phyloP scores from a whole-genome alignment of 805 yeast genomes.

The Nakazawaea ernobii region DNA sequence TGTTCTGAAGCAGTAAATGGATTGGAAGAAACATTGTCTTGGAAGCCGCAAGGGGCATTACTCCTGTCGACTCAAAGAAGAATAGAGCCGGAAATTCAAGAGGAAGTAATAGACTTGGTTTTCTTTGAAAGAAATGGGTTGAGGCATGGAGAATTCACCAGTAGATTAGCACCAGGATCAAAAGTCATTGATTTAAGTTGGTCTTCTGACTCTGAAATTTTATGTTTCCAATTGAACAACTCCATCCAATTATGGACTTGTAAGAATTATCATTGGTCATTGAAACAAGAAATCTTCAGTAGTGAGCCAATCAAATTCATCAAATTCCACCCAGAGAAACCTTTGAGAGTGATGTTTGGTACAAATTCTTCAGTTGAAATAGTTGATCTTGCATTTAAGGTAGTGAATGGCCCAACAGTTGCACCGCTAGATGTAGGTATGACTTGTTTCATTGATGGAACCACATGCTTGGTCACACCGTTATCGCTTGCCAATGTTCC shows the following conservation, averaged over 20 bases:
- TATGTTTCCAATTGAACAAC: conserved; percentile 60
- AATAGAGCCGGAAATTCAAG: conserved; percentile 43
- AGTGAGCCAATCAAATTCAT: conserved; percentile 34
- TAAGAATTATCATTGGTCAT: conserved; percentile 93
- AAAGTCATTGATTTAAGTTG: conserved; percentile 54
- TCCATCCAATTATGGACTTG: conserved; percentile 85
- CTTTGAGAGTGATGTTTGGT: conserved; percentile 66
- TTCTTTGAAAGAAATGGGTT: conserved; percentile 94
- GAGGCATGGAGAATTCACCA: conserved; percentile 77
- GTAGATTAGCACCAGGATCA: conserved; percentile 52
- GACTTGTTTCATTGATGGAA: conserved; percentile 77
- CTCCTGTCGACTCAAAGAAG: conserved; percentile 79
- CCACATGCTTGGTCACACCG: conserved; percentile 69
- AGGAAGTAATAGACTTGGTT: conserved; percentile 45
- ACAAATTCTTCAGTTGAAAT: conserved; percentile 47
- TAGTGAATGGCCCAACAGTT: conserved; percentile 61
- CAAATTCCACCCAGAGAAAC: conserved; percentile 89
- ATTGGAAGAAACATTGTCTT: conserved; percentile 64
- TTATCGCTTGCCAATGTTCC: conserved; percentile 83
- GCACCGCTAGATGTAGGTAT: conserved; percentile 73
- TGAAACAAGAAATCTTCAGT: conserved; percentile 67
- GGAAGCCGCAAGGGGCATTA: conserved; percentile 89
- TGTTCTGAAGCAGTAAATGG: conserved; percentile 89
- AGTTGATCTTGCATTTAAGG: conserved; percentile 60
- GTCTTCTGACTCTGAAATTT: conserved; percentile 75